Evolutionary conservation across 805 yeast genomes (phyloP), one percentile per base, ranked within the genome.

Genomic region (Candida alai): DNA sequence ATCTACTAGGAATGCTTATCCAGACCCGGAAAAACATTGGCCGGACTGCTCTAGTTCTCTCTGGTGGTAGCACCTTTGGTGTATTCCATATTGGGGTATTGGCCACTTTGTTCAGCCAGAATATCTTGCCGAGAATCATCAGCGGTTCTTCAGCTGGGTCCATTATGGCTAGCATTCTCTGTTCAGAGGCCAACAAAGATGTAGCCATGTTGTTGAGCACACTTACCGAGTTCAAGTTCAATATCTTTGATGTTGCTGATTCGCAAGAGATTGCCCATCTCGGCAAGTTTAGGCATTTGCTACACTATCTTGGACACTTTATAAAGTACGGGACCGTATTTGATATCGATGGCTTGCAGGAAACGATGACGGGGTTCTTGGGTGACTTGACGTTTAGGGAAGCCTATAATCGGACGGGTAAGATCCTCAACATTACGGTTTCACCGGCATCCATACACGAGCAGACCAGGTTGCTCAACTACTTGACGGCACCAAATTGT

Each of bases 121-220:
- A 82, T 35, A 63, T 88, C 15, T 62, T 90, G 16, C 99, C 99
- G 0, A 73, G 84, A 31, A 84, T 93, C 23, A 77, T 93, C 11
- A 84, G 95, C 30, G 98, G 99, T 1, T 84, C 95, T 10, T 86
- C 96, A 16, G 95, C 97, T 0, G 99, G 99, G 12, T 88, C 96
- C 1, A 89, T 93, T 34, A 80, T 93, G 30, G 97, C 97, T 13
- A 76, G 95, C 31, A 77, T 93, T 12, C 67, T 93, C 30, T 87
- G 96, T 51, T 80, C 84, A 12, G 86, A 83, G 51, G 74, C 81
- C 7, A 80, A 79, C 38, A 84, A 78, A 20, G 97, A 89, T 56
- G 68, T 80, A 2, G 56, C 68, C 13, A 70, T 60, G 5, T 54
- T 86, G 12, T 60, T 90, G 38, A 69, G 60, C 19, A 74, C 78